A percentile compares a stretch with the other conserved stretches of the same genome.
phyloP scores from a whole-genome alignment of 1,139 yeast genomes.

The Debaryomyces coudertii region DNA sequence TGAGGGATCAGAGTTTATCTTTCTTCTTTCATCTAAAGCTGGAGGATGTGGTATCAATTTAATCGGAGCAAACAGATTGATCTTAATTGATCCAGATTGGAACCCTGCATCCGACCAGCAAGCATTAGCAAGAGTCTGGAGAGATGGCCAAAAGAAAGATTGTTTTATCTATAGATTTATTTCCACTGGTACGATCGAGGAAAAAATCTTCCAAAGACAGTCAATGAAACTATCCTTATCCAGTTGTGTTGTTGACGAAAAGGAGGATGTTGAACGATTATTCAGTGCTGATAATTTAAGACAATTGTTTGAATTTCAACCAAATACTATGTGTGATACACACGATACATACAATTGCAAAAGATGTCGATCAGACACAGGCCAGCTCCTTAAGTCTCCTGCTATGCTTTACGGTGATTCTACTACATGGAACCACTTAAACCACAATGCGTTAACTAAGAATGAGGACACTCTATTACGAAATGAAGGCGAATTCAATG shows the following conservation, averaged over 20 bases:
- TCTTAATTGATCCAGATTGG: constrained; percentile 96
- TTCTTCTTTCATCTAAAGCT: constrained; percentile 89
- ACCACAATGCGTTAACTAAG: constrained; percentile 57
- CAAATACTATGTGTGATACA: constrained; percentile 78
- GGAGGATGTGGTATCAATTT: constrained; percentile 99
- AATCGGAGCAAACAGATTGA: constrained; percentile 91
- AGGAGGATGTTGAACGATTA: constrained; percentile 90
- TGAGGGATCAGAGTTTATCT: constrained; percentile 83
- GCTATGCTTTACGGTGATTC: constrained; percentile 98
- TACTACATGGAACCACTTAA: constrained; percentile 94
- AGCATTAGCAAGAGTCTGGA: constrained; percentile 97
- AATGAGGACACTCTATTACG: constrained; percentile 79
- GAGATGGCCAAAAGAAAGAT: constrained; percentile 97
- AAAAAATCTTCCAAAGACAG: constrained; percentile 93
- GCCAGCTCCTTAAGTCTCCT: constrained; percentile 67
- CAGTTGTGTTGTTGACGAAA: constrained; percentile 96
- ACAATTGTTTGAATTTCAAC: constrained; percentile 73
- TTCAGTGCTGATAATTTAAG: constrained; percentile 81
- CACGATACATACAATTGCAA: constrained; percentile 91
- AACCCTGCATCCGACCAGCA: constrained; percentile 99
- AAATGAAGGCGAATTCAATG: constrained; percentile 70
- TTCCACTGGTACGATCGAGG: constrained; percentile 94
- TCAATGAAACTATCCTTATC: constrained; percentile 93
- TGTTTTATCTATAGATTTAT: constrained; percentile 94
- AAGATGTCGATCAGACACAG: constrained; percentile 62